These are phyloP conservation scores for Yamadazyma scolyti DNA, from an alignment of 805 yeast genomes.

Conservation along the genomic window DNA sequence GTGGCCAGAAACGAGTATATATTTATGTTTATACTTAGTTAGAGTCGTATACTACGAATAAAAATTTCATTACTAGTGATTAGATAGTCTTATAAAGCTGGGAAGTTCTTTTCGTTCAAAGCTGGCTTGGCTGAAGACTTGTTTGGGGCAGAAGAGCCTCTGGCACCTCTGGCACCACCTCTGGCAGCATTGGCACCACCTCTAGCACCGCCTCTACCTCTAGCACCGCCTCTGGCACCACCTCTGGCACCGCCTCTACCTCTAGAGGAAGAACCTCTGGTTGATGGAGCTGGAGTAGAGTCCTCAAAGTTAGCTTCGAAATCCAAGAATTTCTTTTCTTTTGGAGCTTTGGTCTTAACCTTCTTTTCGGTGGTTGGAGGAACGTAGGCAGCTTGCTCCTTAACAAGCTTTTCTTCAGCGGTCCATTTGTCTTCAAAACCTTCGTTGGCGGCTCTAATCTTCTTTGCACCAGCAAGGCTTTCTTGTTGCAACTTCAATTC, in stretches of 20 bases:
- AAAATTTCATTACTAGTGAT: constrained; percentile 1
- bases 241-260: constrained; percentile 29
- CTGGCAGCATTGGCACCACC: constrained; percentile 15
- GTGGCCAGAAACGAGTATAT: constrained; percentile 7
- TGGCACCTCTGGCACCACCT: constrained; percentile 21
- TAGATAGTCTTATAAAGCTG: constrained; percentile 46
- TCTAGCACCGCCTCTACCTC: constrained; percentile 10
- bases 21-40: constrained; percentile 9
- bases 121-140: constrained; percentile 23
- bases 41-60: constrained; percentile 1
- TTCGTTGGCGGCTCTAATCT: constrained; percentile 52
- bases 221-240: constrained; percentile 16
- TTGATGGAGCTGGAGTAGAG: constrained; percentile 15
- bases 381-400: constrained; percentile 58
- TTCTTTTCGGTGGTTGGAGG: constrained; percentile 64
- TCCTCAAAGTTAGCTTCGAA: constrained; percentile 70
- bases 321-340: constrained; percentile 78
- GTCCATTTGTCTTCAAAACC: constrained; percentile 52
- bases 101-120: constrained; percentile 62
- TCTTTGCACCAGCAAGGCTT: constrained; percentile 32
- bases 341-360: constrained; percentile 66
- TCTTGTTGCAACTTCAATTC: constrained; percentile 51
- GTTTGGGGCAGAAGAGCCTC: constrained; percentile 9
- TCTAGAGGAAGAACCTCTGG: constrained; percentile 25
- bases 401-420: constrained; percentile 56